Conservation (phyloP, 2,329 filamentous ascomycete genomes). For the Zymoseptoria brevis region DNA sequence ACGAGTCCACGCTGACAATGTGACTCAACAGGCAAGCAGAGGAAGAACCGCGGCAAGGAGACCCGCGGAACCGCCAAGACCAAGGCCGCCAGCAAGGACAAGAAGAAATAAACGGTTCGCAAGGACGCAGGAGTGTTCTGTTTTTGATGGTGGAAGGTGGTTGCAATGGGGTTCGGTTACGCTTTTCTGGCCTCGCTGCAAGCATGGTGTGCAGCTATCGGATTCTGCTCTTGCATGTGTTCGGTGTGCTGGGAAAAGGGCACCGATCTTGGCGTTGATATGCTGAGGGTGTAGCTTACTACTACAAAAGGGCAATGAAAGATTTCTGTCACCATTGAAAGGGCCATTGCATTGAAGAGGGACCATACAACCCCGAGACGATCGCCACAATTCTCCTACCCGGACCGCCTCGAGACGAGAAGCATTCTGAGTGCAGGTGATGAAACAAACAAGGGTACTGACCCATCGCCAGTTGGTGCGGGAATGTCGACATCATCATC, state of each 20-base stretch:
- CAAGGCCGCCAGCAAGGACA: constrained; percentile 92
- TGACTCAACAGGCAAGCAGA: constrained; percentile 76
- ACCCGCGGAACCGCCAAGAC: constrained; percentile 96
- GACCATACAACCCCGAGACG: no score
- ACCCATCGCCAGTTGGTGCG: no score
- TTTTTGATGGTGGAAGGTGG: constrained; percentile 1
- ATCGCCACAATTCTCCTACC: no score
- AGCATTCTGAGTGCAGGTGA: no score
- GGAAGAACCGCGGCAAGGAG: constrained; percentile 99
- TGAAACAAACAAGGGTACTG: no score
- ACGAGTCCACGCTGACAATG: constrained; percentile 10
- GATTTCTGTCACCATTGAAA: constrained; percentile 10
- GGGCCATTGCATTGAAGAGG: no score
- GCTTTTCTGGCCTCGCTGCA: constrained; percentile 11
- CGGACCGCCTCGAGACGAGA: neutral
- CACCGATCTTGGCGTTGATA: constrained; percentile 19
- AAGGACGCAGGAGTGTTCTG: neutral
- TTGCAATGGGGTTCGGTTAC: constrained; percentile 10
- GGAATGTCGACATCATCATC: no score
- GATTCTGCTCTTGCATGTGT: constrained; percentile 10
- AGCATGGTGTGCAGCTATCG: constrained; percentile 10
- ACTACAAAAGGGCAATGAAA: constrained; percentile 13
- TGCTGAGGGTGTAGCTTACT: constrained; percentile 15
- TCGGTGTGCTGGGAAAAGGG: constrained; percentile 16
- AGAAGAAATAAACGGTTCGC: constrained; percentile 49